A percentile compares a stretch with the other conserved stretches of the same genome.
These are phyloP conservation scores for Patellifolia procumbens DNA, from an alignment of 179 eudicot genomes.

Conservation along the genomic window DNA sequence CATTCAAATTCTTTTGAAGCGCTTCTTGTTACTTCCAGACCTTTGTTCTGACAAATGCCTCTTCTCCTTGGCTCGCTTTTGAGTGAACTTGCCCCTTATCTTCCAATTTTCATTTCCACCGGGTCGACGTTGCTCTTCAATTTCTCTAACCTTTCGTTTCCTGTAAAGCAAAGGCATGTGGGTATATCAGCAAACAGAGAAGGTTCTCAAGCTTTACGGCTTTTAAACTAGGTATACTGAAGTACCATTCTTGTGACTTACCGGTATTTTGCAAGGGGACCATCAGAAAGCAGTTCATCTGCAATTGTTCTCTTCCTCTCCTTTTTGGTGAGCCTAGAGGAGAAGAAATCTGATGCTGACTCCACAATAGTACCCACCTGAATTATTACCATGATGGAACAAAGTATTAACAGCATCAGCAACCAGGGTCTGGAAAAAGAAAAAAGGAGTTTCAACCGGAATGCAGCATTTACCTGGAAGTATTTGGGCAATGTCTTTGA, in stretches of 20 bases:
- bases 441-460: neutral
- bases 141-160: conserved; percentile 87
- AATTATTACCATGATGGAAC: neutral
- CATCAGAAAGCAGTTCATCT: conserved; percentile 14
- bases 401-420: neutral
- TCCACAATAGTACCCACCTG: conserved; percentile 16
- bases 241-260: neutral
- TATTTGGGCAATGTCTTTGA: conserved; percentile 76
- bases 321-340: conserved; percentile 18
- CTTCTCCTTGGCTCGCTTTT: conserved; percentile 66
- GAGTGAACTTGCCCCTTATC: conserved; percentile 53
- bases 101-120: conserved; percentile 76
- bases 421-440: neutral
- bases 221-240: neutral
- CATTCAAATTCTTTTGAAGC: conserved; percentile 6
- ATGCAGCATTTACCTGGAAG: conserved; percentile 57
- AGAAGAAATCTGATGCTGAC: conserved; percentile 10
- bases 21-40: conserved; percentile 4
- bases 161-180: conserved; percentile 34
- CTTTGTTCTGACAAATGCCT: conserved; percentile 37
- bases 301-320: conserved; percentile 14
- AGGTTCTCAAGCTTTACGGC: neutral
- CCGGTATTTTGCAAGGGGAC: conserved; percentile 3
- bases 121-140: conserved; percentile 61
- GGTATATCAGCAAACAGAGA: neutral